Base-by-base conservation (phyloP, 257 asterid species). In the Orobanche coerulescens region DNA sequence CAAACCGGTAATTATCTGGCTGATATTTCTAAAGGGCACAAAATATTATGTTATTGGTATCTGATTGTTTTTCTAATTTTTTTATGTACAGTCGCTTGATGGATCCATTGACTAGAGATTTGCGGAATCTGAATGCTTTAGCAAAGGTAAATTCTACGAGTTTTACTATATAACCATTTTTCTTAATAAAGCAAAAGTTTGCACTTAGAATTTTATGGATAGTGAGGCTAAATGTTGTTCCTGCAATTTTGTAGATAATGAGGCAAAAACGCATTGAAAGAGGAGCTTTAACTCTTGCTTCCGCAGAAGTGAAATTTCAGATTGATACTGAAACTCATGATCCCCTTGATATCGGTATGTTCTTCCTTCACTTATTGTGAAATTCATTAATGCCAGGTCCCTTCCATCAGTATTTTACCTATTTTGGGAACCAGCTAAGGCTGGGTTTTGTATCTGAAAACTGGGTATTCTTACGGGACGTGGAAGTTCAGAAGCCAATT, bases 261-360 rank as follows among this genome's bases (percentile, higher is more conserved):
- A 86, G 99, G 88, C 95, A 80, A 78, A 87, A 81, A 62, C 95
- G 99, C 65, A 83, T 93, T 70, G 98, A 86, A 3, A 84, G 94
- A 78, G 99, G 99, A 65, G 99, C 99, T 54, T 76, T 93, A 66
- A 93, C 99, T 53, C 97, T 93, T 80, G 99, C 99, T 61, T 93
- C 99, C 10, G 99, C 99, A 64, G 99, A 93, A 84, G 99, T 93
- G 65, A 93, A 93, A 73, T 93, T 93, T 76, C 89, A 89, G 68
- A 93, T 89, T 66, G 99, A 93, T 62, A 93, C 99, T 19, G 98
- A 89, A 82, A 93, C 99, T 65, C 99, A 93, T 68, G 96, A 93
- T 58, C 99, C 99, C 61, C 96, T 93, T 73, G 99, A 93, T 75
- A 84, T 93, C 9, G 99, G 99, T 93, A 81, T 59, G 84, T 54